phyloP scores from a whole-genome alignment of 2,329 filamentous ascomycete genomes.

The Phyllosticta citribraziliensis region DNA sequence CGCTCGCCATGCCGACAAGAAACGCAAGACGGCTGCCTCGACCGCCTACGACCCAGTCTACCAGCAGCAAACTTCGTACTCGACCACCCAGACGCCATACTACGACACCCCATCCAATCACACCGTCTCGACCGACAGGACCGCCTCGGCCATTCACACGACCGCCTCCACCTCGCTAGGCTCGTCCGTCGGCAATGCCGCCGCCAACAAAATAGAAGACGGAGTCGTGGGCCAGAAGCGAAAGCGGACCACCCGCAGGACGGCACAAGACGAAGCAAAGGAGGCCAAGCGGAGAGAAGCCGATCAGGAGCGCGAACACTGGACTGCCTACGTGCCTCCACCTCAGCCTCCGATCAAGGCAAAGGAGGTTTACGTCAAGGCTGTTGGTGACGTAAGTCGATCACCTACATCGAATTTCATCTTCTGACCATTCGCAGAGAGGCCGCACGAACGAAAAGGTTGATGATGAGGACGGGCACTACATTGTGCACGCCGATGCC shows the following conservation, averaged over 20 bases:
- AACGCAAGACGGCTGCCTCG: slow-evolving; percentile 56
- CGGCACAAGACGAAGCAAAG: slow-evolving; percentile 73
- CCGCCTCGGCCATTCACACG: slow-evolving; percentile 68
- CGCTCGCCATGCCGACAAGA: slow-evolving; percentile 57
- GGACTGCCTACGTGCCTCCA: slow-evolving; percentile 73
- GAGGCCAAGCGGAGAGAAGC: slow-evolving; percentile 53
- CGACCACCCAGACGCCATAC: slow-evolving; percentile 62
- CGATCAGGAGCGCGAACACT: slow-evolving; percentile 58
- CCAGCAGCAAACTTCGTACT: slow-evolving; percentile 58
- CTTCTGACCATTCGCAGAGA: slow-evolving; percentile 26
- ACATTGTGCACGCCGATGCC: slow-evolving; percentile 81
- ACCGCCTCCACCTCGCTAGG: slow-evolving; percentile 83
- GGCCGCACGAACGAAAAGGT: slow-evolving; percentile 56
- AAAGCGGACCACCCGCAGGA: slow-evolving; percentile 71
- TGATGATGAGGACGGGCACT: slow-evolving; percentile 95
- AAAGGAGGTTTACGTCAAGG: slow-evolving; percentile 49
- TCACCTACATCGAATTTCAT: slow-evolving; percentile 12
- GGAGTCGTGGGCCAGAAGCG: slow-evolving; percentile 71
- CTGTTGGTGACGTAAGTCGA: slow-evolving; percentile 48
- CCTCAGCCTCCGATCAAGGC: slow-evolving; percentile 86
- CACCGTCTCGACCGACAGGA: slow-evolving; percentile 73
- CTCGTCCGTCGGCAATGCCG: slow-evolving; percentile 50
- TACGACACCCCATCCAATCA: slow-evolving; percentile 58
- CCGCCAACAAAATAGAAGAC: slow-evolving; percentile 50
- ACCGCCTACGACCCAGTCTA: slow-evolving; percentile 60